Evolutionary conservation across 441 rosid species (phyloP).

Genomic region (Erysimum pusillum): DNA sequence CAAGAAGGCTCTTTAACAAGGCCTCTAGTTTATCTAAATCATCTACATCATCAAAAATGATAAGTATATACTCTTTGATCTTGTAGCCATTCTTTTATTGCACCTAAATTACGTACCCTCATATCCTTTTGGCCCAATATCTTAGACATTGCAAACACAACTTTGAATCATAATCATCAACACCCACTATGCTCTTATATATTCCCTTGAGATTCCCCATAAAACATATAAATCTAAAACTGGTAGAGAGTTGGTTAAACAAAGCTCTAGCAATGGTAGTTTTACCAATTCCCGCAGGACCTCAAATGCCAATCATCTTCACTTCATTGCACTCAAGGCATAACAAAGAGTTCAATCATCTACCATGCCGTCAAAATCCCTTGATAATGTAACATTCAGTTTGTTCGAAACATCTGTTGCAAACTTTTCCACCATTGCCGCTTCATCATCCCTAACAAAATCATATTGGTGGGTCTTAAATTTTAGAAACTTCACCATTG

Average conservation of each 20-base stretch:
- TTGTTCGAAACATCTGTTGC: background rate
- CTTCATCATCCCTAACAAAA: background rate
- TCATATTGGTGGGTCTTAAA: background rate
- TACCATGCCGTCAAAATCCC: slow-evolving; percentile 8
- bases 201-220: background rate
- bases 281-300: slow-evolving; percentile 28
- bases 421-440: background rate
- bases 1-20: background rate
- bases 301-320: slow-evolving; percentile 1
- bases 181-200: background rate
- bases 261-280: slow-evolving; percentile 17
- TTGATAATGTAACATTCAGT: background rate
- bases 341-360: background rate
- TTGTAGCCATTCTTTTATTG: background rate
- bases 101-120: background rate
- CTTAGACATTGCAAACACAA: background rate
- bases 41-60: slow-evolving; percentile 10
- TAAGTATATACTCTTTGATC: slow-evolving; percentile 5
- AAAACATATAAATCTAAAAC: background rate
- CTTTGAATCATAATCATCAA: slow-evolving; percentile 1
- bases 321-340: background rate
- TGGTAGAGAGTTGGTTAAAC: background rate
- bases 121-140: background rate
- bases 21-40: background rate
- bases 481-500: background rate